These are phyloP conservation scores for Agaricales sp. DNA, from an alignment of 1,284 basidiomycete species.

Conservation along the genomic window DNA sequence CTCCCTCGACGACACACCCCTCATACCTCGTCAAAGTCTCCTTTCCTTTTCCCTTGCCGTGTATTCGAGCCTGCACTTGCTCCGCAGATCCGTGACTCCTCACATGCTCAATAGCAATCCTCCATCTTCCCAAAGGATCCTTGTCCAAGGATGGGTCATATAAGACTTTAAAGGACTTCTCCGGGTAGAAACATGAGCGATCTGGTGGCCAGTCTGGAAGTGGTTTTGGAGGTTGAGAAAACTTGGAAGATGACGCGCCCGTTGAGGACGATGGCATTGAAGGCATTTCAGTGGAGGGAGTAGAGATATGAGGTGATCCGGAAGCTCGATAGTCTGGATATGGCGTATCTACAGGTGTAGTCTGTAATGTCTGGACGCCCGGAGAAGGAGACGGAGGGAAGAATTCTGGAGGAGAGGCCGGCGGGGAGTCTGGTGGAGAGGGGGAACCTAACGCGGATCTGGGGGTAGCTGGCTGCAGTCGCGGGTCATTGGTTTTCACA, in stretches of 20 bases:
- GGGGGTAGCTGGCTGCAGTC: too few species aligned
- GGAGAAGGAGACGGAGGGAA: not conserved
- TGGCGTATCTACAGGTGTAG: too few species aligned
- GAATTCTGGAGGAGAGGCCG: too few species aligned
- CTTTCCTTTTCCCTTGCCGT: constrained; percentile 53
- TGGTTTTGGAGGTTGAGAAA: constrained; percentile 8
- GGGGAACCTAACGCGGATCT: too few species aligned
- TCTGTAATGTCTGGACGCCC: not conserved
- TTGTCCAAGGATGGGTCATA: constrained; percentile 9
- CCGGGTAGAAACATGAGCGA: constrained; percentile 6
- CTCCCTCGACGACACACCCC: constrained; percentile 44
- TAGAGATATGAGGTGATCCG: not conserved
- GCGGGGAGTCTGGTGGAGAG: too few species aligned
- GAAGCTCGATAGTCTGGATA: not conserved
- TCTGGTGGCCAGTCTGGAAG: constrained; percentile 13
- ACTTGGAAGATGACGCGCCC: not conserved
- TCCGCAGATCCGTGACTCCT: constrained; percentile 24
- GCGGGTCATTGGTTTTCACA: too few species aligned
- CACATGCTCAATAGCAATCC: constrained; percentile 23
- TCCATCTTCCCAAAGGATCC: constrained; percentile 8
- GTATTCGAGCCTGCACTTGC: constrained; percentile 35
- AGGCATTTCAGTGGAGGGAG: not conserved
- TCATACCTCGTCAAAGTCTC: constrained; percentile 45
- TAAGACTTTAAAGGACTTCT: constrained; percentile 5
- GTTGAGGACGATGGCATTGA: not conserved